These are phyloP conservation scores for Alternaria arborescens DNA, from an alignment of 2,329 filamentous ascomycete genomes.

Conservation along the genomic window DNA sequence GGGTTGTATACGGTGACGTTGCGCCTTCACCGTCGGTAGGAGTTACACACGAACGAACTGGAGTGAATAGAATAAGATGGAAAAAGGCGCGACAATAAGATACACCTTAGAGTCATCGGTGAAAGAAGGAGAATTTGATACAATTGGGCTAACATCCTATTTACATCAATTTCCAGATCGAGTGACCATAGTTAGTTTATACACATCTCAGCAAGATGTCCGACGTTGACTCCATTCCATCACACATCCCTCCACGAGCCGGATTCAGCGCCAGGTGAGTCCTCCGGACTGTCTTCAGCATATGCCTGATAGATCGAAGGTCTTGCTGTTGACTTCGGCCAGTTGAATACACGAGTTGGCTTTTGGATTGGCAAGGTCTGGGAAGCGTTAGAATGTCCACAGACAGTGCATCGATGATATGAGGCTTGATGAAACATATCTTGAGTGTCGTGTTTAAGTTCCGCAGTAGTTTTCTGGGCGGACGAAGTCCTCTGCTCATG, in stretches of 20 bases:
- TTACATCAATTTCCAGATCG: not conserved
- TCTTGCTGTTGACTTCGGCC: not conserved
- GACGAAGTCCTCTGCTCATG: not conserved
- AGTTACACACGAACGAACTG: not conserved
- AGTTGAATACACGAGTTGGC: not conserved
- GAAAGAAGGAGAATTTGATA: too few species aligned
- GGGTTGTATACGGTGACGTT: not conserved
- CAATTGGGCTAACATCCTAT: not conserved
- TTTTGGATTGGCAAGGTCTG: not conserved
- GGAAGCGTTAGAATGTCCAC: not conserved
- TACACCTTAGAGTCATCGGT: too few species aligned
- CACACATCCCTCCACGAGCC: constrained; percentile 2
- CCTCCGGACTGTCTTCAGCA: constrained; percentile 3
- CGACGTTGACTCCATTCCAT: not conserved
- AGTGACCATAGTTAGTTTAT: not conserved
- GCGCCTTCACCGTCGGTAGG: not conserved
- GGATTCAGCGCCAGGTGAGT: not conserved
- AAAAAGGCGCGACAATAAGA: not conserved
- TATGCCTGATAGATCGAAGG: not conserved
- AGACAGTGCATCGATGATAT: not conserved
- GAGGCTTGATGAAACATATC: not conserved
- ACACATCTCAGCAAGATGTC: not conserved
- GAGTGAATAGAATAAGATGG: not conserved
- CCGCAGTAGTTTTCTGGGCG: not conserved
- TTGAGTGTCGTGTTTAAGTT: not conserved